Evolutionary conservation across 2,329 filamentous ascomycete species (phyloP).

Genomic region (Talaromyces albobiverticillius): DNA sequence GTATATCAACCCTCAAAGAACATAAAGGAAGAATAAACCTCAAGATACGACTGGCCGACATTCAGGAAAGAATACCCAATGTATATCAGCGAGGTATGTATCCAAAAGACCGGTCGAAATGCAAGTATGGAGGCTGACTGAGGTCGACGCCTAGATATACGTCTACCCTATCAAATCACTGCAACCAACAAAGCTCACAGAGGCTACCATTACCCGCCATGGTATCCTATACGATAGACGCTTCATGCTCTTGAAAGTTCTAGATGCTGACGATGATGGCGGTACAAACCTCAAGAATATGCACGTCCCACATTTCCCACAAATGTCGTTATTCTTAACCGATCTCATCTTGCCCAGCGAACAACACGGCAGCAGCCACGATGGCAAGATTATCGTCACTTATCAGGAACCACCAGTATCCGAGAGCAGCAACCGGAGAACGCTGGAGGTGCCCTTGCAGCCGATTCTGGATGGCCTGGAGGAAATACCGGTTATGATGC

Average conservation of each 20-base stretch:
- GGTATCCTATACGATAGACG: slow-evolving; percentile 65
- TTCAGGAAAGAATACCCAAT: slow-evolving; percentile 16
- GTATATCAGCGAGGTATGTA: slow-evolving; percentile 33
- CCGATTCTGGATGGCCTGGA: slow-evolving; percentile 50
- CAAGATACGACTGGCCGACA: too few relatives aligned
- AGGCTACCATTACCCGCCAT: slow-evolving; percentile 56
- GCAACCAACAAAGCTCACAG: slow-evolving; percentile 56
- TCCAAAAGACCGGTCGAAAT: slow-evolving; percentile 30
- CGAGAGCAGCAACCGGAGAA: slow-evolving; percentile 26
- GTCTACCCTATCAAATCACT: slow-evolving; percentile 73
- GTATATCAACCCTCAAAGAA: too few relatives aligned
- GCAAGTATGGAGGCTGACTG: slow-evolving; percentile 25
- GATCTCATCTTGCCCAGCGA: slow-evolving; percentile 41
- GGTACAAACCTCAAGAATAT: slow-evolving; percentile 45
- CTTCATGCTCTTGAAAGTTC: slow-evolving; percentile 65
- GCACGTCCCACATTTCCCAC: slow-evolving; percentile 56
- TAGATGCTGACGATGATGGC: slow-evolving; percentile 23
- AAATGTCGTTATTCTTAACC: slow-evolving; percentile 64
- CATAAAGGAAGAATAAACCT: too few relatives aligned
- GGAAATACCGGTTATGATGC: slow-evolving; percentile 55
- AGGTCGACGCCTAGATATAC: slow-evolving; percentile 61
- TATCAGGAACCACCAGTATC: slow-evolving; percentile 28
- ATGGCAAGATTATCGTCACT: slow-evolving; percentile 33
- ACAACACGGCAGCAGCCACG: slow-evolving; percentile 11
- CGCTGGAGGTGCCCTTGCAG: slow-evolving; percentile 56